Conservation (phyloP, 1,284 basidiomycete genomes). For the Tilletia walkeri region DNA sequence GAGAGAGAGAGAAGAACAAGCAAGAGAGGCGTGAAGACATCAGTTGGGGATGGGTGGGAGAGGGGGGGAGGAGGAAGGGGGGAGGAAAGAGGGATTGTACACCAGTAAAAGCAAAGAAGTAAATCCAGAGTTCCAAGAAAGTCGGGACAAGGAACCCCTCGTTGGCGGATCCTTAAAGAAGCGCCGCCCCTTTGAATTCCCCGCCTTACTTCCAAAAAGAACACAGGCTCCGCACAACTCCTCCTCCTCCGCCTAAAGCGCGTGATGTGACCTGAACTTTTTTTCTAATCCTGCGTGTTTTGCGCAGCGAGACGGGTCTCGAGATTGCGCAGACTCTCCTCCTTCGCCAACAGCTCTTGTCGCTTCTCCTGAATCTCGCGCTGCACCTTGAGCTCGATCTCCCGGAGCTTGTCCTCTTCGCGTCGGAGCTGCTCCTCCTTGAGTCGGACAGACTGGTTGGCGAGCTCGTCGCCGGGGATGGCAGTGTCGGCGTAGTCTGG, state of each 20-base stretch:
- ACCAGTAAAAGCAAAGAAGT: too few species aligned
- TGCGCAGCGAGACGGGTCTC: constrained; percentile 85
- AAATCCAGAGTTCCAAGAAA: too few species aligned
- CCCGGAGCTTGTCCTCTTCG: constrained; percentile 78
- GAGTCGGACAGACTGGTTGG: constrained; percentile 90
- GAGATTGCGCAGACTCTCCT: constrained; percentile 68
- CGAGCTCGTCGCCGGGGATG: constrained; percentile 77
- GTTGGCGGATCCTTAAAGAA: too few species aligned
- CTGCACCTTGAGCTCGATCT: constrained; percentile 97
- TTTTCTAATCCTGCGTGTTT: constrained; percentile 3
- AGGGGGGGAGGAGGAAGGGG: not conserved
- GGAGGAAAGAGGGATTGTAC: not conserved
- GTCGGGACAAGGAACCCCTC: too few species aligned
- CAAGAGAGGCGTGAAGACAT: not conserved
- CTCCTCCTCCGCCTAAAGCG: too few species aligned
- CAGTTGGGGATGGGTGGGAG: not conserved
- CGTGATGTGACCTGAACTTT: too few species aligned
- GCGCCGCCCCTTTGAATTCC: too few species aligned
- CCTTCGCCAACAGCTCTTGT: constrained; percentile 72
- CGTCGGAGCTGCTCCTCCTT: constrained; percentile 97
- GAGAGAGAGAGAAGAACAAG: not conserved
- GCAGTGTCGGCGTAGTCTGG: constrained; percentile 61
- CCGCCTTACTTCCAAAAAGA: too few species aligned
- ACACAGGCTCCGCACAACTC: too few species aligned
- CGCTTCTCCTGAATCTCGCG: constrained; percentile 98